phyloP scores from a whole-genome alignment of 352 stramenopile species.

The Phytophthora melonis region DNA sequence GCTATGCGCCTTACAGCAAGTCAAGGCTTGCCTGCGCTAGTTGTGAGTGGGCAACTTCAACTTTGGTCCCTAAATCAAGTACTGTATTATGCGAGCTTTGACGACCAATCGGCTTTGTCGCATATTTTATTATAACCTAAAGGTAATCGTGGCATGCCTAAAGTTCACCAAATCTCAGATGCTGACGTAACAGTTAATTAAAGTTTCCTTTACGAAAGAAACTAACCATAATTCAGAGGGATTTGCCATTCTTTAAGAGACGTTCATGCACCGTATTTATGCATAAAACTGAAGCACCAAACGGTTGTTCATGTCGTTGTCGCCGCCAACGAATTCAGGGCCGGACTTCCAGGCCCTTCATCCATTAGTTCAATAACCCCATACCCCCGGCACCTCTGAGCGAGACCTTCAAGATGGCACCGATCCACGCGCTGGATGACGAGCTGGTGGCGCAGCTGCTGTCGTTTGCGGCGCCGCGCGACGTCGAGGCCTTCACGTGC shows the following conservation, averaged over 20 bases:
- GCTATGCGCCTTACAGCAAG: no score
- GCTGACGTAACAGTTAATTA: neutral
- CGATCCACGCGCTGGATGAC: slow-evolving; percentile 42
- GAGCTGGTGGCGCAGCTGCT: slow-evolving; percentile 43
- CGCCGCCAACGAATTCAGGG: slow-evolving; percentile 17
- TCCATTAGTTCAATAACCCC: slow-evolving; percentile 4
- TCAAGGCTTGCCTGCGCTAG: no score
- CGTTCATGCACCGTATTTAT: slow-evolving; percentile 16
- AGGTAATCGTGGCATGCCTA: neutral
- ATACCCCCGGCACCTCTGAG: neutral
- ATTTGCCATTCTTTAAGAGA: slow-evolving; percentile 6
- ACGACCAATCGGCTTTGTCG: slow-evolving; percentile 11
- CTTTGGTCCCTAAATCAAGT: neutral
- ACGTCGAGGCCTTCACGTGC: slow-evolving; percentile 46
- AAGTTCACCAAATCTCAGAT: neutral
- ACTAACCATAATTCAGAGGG: neutral
- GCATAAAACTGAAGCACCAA: slow-evolving; percentile 23
- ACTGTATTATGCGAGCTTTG: neutral
- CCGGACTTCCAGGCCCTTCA: slow-evolving; percentile 18
- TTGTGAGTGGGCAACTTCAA: neutral
- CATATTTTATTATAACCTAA: slow-evolving; percentile 11
- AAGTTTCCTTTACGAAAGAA: neutral
- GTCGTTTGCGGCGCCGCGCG: slow-evolving; percentile 35
- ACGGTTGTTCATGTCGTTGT: slow-evolving; percentile 24
- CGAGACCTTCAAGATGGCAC: slow-evolving; percentile 29